Evolutionary conservation across 2,329 filamentous ascomycete genomes (phyloP), one percentile per base, ranked within the genome.

Genomic region (Talaromyces sp.): DNA sequence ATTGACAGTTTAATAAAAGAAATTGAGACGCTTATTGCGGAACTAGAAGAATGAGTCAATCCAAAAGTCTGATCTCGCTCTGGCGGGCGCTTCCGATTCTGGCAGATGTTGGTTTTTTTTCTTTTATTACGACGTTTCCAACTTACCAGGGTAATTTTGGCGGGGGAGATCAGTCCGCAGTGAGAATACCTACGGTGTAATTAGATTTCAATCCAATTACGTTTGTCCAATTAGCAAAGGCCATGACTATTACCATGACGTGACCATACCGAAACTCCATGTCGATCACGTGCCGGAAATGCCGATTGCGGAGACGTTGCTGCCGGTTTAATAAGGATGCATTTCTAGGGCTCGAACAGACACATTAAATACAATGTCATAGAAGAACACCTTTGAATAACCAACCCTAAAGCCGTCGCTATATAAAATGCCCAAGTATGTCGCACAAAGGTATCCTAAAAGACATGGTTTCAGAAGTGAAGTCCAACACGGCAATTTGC

Each of bases 41-140:
- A 37, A 39, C 31, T 54, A n/a, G 31, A 22, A 22, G n/a, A 56
- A 39, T 56, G 52, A 56, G 52, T 56, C 52, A 56, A 54, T 35
- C 14, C 3, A 56, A 39, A 5, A 19, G 50, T 56, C 52, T 56
- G n/a, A 56, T 35, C 50, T 19, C 27, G 11, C 9, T 14, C 9
- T 37, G n/a, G 56, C 56, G 56, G 56, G 13, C 22, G 16, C 33
- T 59, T 59, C 56, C 56, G 56, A 59, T 59, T 59, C 37, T 59
- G 39, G 56, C 14, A 59, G 37, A 43, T 3, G 33, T 22, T 31
- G 22, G 37, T 59, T 59, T 59, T 59, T 58, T 59, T 39, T 41
- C 6, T 58, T 59, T 31, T 19, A 10, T 41, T 45, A 59, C 39
- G 22, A 22, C 54, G 11, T 22, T 27, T 16, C 43, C 19, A 6